Percentiles rank a stretch among this genome's conserved stretches.
These are phyloP conservation scores for Penicillium fimorum DNA, from an alignment of 495 filamentous ascomycete genomes.

Conservation along the genomic window DNA sequence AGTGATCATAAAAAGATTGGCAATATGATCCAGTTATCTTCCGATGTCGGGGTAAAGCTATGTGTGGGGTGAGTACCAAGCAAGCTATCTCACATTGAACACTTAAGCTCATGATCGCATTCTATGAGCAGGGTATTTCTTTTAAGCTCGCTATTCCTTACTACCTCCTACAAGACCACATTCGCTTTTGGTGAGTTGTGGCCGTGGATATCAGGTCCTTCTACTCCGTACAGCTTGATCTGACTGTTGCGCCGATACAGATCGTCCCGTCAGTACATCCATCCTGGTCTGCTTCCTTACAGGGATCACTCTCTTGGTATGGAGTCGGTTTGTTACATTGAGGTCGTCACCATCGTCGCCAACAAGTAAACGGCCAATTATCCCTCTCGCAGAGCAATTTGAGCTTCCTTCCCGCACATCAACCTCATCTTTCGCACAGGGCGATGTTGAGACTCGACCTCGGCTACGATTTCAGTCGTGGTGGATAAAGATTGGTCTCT, in stretches of 20 bases:
- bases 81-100: neutral
- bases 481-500: constrained; percentile 29
- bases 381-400: constrained; percentile 24
- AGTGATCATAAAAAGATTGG: constrained; percentile 8
- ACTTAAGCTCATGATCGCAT: constrained; percentile 14
- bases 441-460: constrained; percentile 10
- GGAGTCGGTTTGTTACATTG: constrained; percentile 31
- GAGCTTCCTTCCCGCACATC: constrained; percentile 20
- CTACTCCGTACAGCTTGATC: neutral
- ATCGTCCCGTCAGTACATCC: constrained; percentile 42
- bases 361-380: constrained; percentile 16
- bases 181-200: constrained; percentile 43
- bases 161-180: constrained; percentile 37
- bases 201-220: neutral
- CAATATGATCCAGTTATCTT: constrained; percentile 35
- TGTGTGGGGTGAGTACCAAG: constrained; percentile 37
- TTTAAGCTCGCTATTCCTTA: constrained; percentile 35
- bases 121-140: constrained; percentile 32
- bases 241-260: constrained; percentile 25
- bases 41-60: constrained; percentile 38
- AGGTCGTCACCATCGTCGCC: constrained; percentile 21
- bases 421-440: constrained; percentile 13
- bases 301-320: constrained; percentile 31
- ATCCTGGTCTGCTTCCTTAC: constrained; percentile 38
- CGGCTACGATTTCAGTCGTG: constrained; percentile 12